phyloP scores from a whole-genome alignment of 352 stramenopile genomes.

The Globisporangium megalacanthum region DNA sequence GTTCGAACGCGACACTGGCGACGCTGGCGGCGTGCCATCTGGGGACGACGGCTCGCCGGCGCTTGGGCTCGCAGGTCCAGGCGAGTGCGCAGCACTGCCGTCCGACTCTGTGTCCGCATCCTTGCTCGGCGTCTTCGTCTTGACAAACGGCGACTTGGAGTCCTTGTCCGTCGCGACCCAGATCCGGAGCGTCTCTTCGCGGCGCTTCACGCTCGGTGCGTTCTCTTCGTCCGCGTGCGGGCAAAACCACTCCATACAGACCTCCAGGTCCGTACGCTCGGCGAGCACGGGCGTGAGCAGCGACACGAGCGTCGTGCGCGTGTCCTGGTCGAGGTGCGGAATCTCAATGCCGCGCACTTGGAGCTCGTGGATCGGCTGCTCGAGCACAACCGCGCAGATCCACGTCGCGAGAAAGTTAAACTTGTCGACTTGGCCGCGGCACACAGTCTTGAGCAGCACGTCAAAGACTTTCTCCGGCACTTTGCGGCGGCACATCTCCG shows the following conservation, averaged over 20 bases:
- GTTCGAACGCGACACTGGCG: slow-evolving; percentile 16
- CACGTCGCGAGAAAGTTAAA: slow-evolving; percentile 87
- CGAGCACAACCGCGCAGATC: slow-evolving; percentile 78
- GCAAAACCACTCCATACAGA: slow-evolving; percentile 88
- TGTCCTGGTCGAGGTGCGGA: slow-evolving; percentile 65
- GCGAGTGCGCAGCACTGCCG: slow-evolving; percentile 33
- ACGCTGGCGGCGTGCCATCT: slow-evolving; percentile 36
- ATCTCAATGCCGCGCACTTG: slow-evolving; percentile 84
- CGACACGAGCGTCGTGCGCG: slow-evolving; percentile 63
- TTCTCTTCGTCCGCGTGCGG: slow-evolving; percentile 62
- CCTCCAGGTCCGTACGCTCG: slow-evolving; percentile 76
- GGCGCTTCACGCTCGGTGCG: slow-evolving; percentile 47
- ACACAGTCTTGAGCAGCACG: slow-evolving; percentile 80
- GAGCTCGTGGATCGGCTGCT: slow-evolving; percentile 54
- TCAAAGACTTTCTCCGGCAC: slow-evolving; percentile 81
- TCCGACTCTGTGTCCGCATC: slow-evolving; percentile 69
- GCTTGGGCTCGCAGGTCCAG: slow-evolving; percentile 31
- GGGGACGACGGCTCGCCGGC: slow-evolving; percentile 15
- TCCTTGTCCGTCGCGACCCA: slow-evolving; percentile 86
- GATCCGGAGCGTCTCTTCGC: slow-evolving; percentile 78
- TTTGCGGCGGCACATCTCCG: slow-evolving; percentile 66
- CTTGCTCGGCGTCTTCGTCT: slow-evolving; percentile 28
- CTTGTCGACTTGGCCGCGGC: slow-evolving; percentile 80
- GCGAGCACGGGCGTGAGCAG: slow-evolving; percentile 77
- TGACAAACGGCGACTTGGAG: slow-evolving; percentile 73